Evolutionary conservation across 177 flowering plant species (phyloP).

Genomic region (Vitis hybrid): DNA sequence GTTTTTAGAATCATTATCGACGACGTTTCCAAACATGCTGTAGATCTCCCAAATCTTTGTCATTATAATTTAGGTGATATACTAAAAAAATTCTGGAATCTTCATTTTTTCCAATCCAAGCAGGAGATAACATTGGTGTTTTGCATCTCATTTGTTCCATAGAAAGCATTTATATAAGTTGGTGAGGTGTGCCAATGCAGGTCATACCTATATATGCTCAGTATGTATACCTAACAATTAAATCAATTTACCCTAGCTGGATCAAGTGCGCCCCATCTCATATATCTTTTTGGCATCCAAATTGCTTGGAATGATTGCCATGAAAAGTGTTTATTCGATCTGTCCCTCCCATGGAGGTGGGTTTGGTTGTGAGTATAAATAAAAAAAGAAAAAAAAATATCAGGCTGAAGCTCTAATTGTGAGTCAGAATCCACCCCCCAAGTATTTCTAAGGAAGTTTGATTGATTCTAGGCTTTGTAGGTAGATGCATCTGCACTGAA

Average conservation of each 20-base stretch:
- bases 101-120: no score
- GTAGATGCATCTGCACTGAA: slow-evolving; percentile 3
- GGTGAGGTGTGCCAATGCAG: not conserved
- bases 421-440: not conserved
- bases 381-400: not conserved
- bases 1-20: no score
- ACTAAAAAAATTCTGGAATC: no score
- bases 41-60: no score
- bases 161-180: no score
- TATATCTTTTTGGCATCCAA: not conserved
- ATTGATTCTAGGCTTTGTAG: not conserved
- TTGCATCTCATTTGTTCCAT: no score
- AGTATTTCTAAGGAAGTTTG: not conserved
- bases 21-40: no score
- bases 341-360: not conserved
- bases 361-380: not conserved
- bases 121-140: no score
- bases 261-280: not conserved
- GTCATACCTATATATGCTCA: not conserved
- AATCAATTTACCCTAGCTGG: not conserved
- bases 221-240: no score
- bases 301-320: not conserved
- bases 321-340: not conserved
- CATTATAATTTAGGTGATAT: no score
- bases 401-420: not conserved